These are phyloP conservation scores for Aspergillus neoniger DNA, from an alignment of 2,329 filamentous ascomycete species.

Conservation along the genomic window DNA sequence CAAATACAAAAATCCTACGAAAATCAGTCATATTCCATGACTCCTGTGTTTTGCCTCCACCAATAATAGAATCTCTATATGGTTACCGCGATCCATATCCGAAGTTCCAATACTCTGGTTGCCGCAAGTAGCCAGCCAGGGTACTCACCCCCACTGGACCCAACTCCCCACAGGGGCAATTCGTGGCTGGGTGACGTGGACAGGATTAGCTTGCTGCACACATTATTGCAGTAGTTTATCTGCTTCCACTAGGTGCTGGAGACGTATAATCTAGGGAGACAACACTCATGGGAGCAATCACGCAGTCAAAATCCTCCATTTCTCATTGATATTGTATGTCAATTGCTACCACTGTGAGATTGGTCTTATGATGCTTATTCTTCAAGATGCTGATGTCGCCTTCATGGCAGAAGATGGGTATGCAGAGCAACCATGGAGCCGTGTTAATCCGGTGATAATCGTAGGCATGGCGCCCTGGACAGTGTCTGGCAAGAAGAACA, in stretches of 20 bases:
- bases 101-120: neutral
- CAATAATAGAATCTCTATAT: too few relatives aligned
- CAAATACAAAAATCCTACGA: too few relatives aligned
- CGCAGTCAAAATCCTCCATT: too few relatives aligned
- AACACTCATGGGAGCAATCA: too few relatives aligned
- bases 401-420: neutral
- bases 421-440: too few relatives aligned
- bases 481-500: neutral
- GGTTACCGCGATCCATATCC: too few relatives aligned
- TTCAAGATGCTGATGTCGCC: neutral
- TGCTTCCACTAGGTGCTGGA: neutral
- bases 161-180: neutral
- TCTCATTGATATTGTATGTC: neutral
- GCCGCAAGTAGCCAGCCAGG: neutral
- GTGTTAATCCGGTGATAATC: neutral
- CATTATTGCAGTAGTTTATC: neutral
- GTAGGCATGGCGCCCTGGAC: neutral
- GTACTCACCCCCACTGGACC: neutral
- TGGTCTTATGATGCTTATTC: neutral
- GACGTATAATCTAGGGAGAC: too few relatives aligned
- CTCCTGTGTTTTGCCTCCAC: too few relatives aligned
- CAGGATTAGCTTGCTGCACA: neutral
- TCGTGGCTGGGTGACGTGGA: neutral
- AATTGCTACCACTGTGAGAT: neutral
- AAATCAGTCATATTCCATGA: too few relatives aligned